phyloP scores from a whole-genome alignment of 371 early-diverging fungal species.

The Mucor racemosus region DNA sequence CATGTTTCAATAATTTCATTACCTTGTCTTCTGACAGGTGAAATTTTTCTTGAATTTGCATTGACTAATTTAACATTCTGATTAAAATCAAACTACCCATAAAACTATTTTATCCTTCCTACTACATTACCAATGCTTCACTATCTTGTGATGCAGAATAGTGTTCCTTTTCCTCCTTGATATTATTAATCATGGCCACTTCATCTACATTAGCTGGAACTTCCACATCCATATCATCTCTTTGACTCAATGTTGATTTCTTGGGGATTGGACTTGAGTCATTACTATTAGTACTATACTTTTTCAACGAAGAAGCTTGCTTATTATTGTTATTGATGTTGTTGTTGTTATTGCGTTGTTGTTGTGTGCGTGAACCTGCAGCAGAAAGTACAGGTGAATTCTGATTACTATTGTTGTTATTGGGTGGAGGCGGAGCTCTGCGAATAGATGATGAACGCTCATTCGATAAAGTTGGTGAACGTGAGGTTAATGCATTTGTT shows the following conservation, averaged over 20 bases:
- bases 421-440: constrained; percentile 13
- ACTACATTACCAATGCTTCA: constrained; percentile 16
- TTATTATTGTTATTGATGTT: neutral
- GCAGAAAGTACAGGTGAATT: constrained; percentile 17
- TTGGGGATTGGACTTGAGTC: neutral
- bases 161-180: constrained; percentile 21
- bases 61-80: constrained; percentile 42
- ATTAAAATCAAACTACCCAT: neutral
- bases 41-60: constrained; percentile 64
- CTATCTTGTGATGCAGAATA: constrained; percentile 17
- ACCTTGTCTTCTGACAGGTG: constrained; percentile 66
- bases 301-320: neutral
- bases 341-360: neutral
- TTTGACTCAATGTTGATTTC: constrained; percentile 10
- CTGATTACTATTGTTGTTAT: constrained; percentile 1
- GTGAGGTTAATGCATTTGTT: constrained; percentile 31
- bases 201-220: constrained; percentile 56
- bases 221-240: constrained; percentile 25
- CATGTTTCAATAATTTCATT: constrained; percentile 57
- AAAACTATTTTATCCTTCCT: neutral
- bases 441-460: constrained; percentile 12
- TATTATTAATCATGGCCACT: constrained; percentile 50
- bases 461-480: constrained; percentile 6
- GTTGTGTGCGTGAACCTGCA: constrained; percentile 9
- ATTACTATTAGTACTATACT: neutral